Evolutionary conservation across 1,139 yeast genomes (phyloP).

Genomic region (Wickerhamomyces sp.): DNA sequence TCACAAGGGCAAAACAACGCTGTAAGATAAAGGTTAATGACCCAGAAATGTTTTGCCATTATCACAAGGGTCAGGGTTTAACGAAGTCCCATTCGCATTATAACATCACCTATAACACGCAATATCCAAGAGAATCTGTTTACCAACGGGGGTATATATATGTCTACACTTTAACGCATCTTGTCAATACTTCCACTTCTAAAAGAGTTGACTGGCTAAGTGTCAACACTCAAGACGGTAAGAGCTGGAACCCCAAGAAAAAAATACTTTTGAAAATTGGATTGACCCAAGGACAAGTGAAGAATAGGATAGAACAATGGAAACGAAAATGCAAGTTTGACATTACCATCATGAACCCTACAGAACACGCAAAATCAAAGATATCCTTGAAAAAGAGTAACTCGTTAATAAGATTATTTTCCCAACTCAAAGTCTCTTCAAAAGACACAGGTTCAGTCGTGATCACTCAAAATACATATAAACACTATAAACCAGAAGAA

Average conservation of each 20-base stretch:
- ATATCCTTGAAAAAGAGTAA: background rate
- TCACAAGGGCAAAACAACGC: conserved; percentile 23
- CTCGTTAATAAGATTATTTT: conserved; percentile 1
- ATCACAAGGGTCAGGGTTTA: conserved; percentile 18
- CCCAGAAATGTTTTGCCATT: conserved; percentile 19
- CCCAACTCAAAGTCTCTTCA: conserved; percentile 3
- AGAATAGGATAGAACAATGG: conserved; percentile 48
- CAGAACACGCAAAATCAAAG: background rate
- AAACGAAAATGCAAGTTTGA: conserved; percentile 48
- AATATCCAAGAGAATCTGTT: background rate
- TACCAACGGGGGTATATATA: conserved; percentile 43
- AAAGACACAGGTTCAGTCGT: too few species aligned
- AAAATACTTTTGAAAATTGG: conserved; percentile 51
- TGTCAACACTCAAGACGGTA: conserved; percentile 22
- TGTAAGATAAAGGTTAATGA: conserved; percentile 22
- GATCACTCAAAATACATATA: background rate
- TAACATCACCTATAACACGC: background rate
- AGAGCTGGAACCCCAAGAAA: conserved; percentile 34
- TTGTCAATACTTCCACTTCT: conserved; percentile 31
- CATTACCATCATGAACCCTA: conserved; percentile 35
- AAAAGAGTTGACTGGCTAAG: conserved; percentile 27
- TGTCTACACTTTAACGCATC: conserved; percentile 44
- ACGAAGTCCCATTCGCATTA: too few species aligned
- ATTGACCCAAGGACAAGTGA: conserved; percentile 46
- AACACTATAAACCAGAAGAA: conserved; percentile 4